Conservation (phyloP, 2,329 filamentous ascomycete species). For the Zymoseptoria crescenta region DNA sequence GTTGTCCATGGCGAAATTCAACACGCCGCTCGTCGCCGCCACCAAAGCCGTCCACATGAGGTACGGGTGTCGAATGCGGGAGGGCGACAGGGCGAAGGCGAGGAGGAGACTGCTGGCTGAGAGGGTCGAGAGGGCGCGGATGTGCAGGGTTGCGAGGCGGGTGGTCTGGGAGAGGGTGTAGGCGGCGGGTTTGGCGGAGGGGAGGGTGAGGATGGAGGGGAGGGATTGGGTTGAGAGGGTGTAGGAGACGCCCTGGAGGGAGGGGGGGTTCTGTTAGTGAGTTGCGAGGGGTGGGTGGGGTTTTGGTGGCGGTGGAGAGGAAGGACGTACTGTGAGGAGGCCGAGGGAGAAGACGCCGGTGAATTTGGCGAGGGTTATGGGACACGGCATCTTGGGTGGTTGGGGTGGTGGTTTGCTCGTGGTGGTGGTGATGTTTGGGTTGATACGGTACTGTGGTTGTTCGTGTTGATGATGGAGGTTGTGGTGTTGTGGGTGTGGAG, state of each 20-base stretch:
- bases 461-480: background rate
- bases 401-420: background rate
- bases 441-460: background rate
- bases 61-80: slow-evolving; percentile 73
- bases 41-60: slow-evolving; percentile 76
- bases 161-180: slow-evolving; percentile 54
- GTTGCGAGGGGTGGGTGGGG: slow-evolving; percentile 1
- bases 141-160: slow-evolving; percentile 59
- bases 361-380: slow-evolving; percentile 78
- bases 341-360: slow-evolving; percentile 85
- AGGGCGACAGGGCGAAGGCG: slow-evolving; percentile 69
- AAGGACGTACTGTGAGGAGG: slow-evolving; percentile 39
- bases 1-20: slow-evolving; percentile 33
- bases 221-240: slow-evolving; percentile 70
- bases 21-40: slow-evolving; percentile 40
- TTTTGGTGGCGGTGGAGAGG: slow-evolving; percentile 1
- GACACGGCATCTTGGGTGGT: slow-evolving; percentile 31
- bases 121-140: slow-evolving; percentile 59
- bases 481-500: background rate
- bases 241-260: slow-evolving; percentile 75
- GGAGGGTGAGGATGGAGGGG: slow-evolving; percentile 71
- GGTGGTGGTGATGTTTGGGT: background rate
- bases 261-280: slow-evolving; percentile 2
- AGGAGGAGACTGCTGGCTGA: slow-evolving; percentile 65
- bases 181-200: slow-evolving; percentile 63